These are phyloP conservation scores for Claviceps sp. DNA, from an alignment of 2,329 filamentous ascomycete species.

Conservation along the genomic window DNA sequence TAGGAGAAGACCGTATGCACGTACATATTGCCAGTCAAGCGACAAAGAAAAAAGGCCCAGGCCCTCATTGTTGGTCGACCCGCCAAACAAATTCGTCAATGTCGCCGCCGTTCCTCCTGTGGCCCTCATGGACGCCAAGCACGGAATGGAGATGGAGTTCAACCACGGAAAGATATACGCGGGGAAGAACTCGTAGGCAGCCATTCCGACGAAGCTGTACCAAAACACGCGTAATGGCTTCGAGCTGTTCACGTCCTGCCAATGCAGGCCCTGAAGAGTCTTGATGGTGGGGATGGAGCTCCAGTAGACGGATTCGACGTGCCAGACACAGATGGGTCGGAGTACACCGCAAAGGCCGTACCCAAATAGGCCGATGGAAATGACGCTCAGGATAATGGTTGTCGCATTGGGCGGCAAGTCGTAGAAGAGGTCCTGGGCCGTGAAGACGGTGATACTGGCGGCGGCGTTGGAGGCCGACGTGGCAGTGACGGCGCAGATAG, in stretches of 20 bases:
- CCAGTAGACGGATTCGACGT: slow-evolving; percentile 45
- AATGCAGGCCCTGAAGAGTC: slow-evolving; percentile 39
- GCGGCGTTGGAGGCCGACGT: slow-evolving; percentile 36
- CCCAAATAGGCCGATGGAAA: slow-evolving; percentile 42
- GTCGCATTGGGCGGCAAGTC: slow-evolving; percentile 28
- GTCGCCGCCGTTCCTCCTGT: neutral
- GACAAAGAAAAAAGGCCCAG: slow-evolving; percentile 26
- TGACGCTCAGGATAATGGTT: slow-evolving; percentile 32
- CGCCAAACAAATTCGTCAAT: slow-evolving; percentile 20
- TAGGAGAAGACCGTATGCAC: neutral
- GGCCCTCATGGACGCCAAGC: slow-evolving; percentile 32
- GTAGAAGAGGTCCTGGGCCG: slow-evolving; percentile 38
- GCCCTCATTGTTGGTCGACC: slow-evolving; percentile 23
- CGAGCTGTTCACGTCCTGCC: slow-evolving; percentile 34
- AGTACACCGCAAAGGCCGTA: slow-evolving; percentile 40
- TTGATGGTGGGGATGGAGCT: slow-evolving; percentile 37
- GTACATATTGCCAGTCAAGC: slow-evolving; percentile 30
- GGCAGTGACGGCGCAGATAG: slow-evolving; percentile 38
- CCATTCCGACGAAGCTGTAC: slow-evolving; percentile 35
- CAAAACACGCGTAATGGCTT: slow-evolving; percentile 39
- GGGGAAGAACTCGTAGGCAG: slow-evolving; percentile 37
- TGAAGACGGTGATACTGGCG: slow-evolving; percentile 22
- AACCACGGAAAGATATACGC: slow-evolving; percentile 43
- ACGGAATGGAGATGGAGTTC: slow-evolving; percentile 40
- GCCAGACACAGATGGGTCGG: slow-evolving; percentile 40